Evolutionary conservation across 2,329 filamentous ascomycete genomes (phyloP), one percentile per base, ranked within the genome.

Genomic region (Talaromyces sp.): DNA sequence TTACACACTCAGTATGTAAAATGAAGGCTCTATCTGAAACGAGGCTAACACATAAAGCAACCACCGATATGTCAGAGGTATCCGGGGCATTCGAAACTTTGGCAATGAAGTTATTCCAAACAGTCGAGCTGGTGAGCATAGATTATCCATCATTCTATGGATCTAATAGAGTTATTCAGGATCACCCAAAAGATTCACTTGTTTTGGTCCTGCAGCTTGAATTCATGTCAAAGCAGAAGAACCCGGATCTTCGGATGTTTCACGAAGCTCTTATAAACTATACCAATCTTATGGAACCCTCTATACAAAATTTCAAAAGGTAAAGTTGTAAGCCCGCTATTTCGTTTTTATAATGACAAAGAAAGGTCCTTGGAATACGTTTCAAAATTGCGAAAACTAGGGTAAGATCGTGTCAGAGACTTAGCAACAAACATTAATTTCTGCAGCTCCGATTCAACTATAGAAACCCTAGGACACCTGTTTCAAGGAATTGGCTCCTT

Each of bases 161-260:
- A 23, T 3, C 30, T 12, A 30, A 34, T 8, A 42, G 30, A 16
- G 9, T 9, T 50, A 14, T 56, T 31, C 42, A 81, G 59, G 84
- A 88, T 63, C 77, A 89, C 36, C 85, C 85, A 1, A 82, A 88
- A 64, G 87, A 87, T 63, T 81, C 89, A 28, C 76, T 89, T 0
- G 84, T 93, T 2, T 75, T 86, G 4, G 77, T 94, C 6, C 79
- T 95, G 63, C 87, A 85, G 62, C 80, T 96, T 1, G 88, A 92
- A 65, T 68, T 91, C 10, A 76, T 92, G 14, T 62, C 65, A n/a
- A 69, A 66, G n/a, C 71, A 75, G 33, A 59, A 67, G 14, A 66
- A 67, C 0, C 64, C 78, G 2, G 72, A 83, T 61, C 59, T 65
- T 5, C 68, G 75, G 8, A 70, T 74, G 18, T 82, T 82, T 63